Conservation (phyloP, 768 basidiomycete species). For the Russula griseocarnosa region DNA sequence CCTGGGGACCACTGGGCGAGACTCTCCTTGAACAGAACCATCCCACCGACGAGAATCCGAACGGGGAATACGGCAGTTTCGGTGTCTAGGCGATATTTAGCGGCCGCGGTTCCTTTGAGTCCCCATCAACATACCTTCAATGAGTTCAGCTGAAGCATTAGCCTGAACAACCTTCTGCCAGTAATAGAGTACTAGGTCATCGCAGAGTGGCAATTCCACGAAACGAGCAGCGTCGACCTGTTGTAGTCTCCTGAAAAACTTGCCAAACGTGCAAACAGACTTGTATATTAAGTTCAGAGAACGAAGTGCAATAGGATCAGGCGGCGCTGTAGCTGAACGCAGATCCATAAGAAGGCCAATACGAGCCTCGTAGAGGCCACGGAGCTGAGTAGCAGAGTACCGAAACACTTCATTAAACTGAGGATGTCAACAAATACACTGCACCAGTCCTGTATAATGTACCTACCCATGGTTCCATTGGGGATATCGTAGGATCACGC, state of each 20-base stretch:
- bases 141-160: conserved; percentile 48
- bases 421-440: conserved; percentile 10
- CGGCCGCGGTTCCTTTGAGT: neutral
- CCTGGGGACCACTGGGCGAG: conserved; percentile 71
- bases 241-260: conserved; percentile 74
- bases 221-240: conserved; percentile 58
- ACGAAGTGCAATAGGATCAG: conserved; percentile 40
- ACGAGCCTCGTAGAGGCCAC: conserved; percentile 54
- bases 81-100: conserved; percentile 46
- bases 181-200: conserved; percentile 69
- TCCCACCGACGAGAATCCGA: conserved; percentile 75
- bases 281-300: conserved; percentile 58
- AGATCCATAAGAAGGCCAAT: conserved; percentile 48
- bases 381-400: conserved; percentile 53
- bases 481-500: conserved; percentile 36
- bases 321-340: conserved; percentile 35
- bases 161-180: conserved; percentile 78
- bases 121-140: conserved; percentile 46
- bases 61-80: conserved; percentile 65
- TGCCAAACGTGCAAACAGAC: conserved; percentile 70
- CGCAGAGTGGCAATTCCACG: conserved; percentile 56
- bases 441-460: neutral
- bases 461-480: conserved; percentile 54
- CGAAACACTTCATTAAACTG: conserved; percentile 64
- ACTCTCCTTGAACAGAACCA: conserved; percentile 83